Base-by-base conservation (phyloP, 2,329 filamentous ascomycete species). In the Xylariomycetidae sp. region DNA sequence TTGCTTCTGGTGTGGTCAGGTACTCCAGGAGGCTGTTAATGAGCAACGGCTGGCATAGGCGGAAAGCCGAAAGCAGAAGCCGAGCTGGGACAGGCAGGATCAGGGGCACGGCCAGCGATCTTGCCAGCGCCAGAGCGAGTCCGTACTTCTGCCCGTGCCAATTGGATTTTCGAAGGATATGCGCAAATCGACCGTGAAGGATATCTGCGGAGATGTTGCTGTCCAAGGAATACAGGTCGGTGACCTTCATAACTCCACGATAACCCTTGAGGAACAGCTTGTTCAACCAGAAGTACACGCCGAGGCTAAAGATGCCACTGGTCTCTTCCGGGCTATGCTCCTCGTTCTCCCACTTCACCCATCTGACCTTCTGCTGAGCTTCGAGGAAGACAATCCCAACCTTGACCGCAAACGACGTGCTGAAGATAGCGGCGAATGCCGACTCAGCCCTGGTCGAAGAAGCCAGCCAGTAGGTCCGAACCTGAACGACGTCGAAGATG, bases 401-500 rank as follows among this genome's bases (percentile, higher is more conserved):
- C 34, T 54, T 54, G 9, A 51, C 11, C 9, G 35, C 31, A 10
- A 48, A 16, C 6, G 38, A 32, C 0, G 44, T 31, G 4, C 44
- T 40, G 17, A 48, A 49, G 14, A 51, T 34, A 12, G 33, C 25
- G 11, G 42, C 36, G 28, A 33, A 44, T 1, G 35, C 30, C 10
- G 22, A 18, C 30, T 43, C 42, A 1, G 25, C n/a, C n/a, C 4
- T 25, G 12, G 37, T 38, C 4, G 20, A 18, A 8, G 42, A 43
- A 7, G 40, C 34, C 8, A 45, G 35, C 42, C 42, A 43, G 27
- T 39, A 41, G 1, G 40, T 71, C 4, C 70, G 57, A 0, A 54
- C 50, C 37, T 64, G 62, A 0, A 58, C 57, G 4, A 62, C 44
- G 22, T 74, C 70, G 16, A 71, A 58, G 1, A 72, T 42, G 0